phyloP scores from a whole-genome alignment of 306 rosid genomes.

The Prunus dulcis region DNA sequence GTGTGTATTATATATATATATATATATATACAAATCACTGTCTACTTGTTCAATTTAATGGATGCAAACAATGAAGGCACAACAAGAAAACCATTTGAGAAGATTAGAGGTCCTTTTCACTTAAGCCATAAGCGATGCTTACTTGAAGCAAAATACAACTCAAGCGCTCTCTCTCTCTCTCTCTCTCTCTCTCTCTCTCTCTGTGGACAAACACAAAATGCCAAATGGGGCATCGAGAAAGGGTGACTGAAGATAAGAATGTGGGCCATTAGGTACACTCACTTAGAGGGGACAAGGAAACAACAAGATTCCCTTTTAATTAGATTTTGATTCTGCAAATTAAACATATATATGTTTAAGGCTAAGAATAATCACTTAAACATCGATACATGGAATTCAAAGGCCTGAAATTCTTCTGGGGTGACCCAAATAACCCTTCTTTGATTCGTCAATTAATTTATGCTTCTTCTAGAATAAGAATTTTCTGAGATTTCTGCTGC shows the following conservation, averaged over 20 bases:
- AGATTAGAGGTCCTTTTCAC: conserved; percentile 28
- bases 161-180: not conserved
- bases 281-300: conserved; percentile 52
- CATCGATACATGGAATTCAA: conserved; percentile 14
- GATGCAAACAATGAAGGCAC: conserved; percentile 1
- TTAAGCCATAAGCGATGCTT: conserved; percentile 12
- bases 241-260: conserved; percentile 33
- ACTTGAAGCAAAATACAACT: conserved; percentile 13
- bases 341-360: conserved; percentile 21
- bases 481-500: conserved; percentile 13
- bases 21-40: not conserved
- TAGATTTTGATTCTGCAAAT: conserved; percentile 38
- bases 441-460: conserved; percentile 9
- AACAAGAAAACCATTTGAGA: not conserved
- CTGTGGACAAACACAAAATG: conserved; percentile 31
- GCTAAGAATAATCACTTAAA: conserved; percentile 28
- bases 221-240: conserved; percentile 33
- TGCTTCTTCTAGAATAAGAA: conserved; percentile 39
- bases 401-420: conserved; percentile 2
- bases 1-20: too few relatives aligned
- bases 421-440: not conserved
- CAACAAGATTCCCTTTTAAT: conserved; percentile 27
- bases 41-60: not conserved
- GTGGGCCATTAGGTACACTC: conserved; percentile 44
- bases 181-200: not conserved